Evolutionary conservation across 768 basidiomycete species (phyloP).

Genomic region (Piloderma croceum): DNA sequence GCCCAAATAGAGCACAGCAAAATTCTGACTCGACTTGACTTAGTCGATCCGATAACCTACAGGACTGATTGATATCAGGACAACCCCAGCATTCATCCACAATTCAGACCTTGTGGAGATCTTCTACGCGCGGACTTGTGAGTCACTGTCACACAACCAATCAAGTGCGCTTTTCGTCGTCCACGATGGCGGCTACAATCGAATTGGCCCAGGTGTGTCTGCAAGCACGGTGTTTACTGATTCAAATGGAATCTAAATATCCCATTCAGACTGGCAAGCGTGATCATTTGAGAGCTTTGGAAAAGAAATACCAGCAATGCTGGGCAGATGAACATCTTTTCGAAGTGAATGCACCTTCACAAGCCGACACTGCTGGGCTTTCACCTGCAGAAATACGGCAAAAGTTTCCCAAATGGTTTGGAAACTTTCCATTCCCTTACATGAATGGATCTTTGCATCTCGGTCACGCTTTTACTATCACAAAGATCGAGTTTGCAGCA

Average conservation of each 20-base stretch:
- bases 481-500: conserved; percentile 94
- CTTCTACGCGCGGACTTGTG: too few relatives aligned
- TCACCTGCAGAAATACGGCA: conserved; percentile 60
- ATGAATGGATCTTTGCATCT: conserved; percentile 98
- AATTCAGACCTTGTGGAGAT: too few relatives aligned
- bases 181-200: conserved; percentile 55
- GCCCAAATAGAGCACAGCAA: too few relatives aligned
- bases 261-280: conserved; percentile 82
- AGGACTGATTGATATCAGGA: too few relatives aligned
- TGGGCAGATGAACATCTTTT: conserved; percentile 80
- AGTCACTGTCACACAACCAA: too few relatives aligned
- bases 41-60: too few relatives aligned
- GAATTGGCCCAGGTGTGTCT: conserved; percentile 55
- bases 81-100: too few relatives aligned
- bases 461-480: conserved; percentile 97
- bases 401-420: conserved; percentile 94
- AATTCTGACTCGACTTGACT: too few relatives aligned
- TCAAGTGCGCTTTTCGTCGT: too few relatives aligned
- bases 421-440: conserved; percentile 93
- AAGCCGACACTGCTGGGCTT: conserved; percentile 58
- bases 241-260: conserved; percentile 5
- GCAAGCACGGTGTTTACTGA: conserved; percentile 1
- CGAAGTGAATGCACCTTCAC: conserved; percentile 75
- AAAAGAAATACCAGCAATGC: conserved; percentile 75
- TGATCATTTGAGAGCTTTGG: conserved; percentile 78